Conservation (phyloP, 176 grass and related monocot genomes). For the Oryza nivara region DNA sequence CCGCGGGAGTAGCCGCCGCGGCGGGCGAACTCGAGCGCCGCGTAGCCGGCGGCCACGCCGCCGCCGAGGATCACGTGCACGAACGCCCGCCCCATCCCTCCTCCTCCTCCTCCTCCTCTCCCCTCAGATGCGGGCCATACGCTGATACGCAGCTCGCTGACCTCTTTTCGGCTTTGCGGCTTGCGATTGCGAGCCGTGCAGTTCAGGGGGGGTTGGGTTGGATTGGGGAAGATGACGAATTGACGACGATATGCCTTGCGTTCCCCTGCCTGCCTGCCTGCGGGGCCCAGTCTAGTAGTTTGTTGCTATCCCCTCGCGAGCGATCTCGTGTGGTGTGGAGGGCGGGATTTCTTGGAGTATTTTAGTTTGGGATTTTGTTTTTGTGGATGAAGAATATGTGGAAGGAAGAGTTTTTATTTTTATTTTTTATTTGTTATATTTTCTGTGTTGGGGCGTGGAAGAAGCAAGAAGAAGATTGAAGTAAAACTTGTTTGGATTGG, state of each 20-base stretch:
- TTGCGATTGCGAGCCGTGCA: constrained; percentile 19
- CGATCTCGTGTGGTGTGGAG: constrained; percentile 13
- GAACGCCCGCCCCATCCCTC: constrained; percentile 72
- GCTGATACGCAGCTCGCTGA: not conserved
- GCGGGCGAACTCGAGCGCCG: constrained; percentile 81
- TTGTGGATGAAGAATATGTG: constrained; percentile 19
- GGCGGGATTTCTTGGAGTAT: not conserved
- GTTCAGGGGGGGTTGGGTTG: too few species aligned
- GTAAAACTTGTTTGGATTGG: not conserved
- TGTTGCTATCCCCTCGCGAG: constrained; percentile 19
- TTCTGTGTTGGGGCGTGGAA: not conserved
- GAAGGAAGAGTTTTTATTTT: not conserved
- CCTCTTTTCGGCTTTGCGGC: not conserved
- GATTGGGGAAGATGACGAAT: not conserved
- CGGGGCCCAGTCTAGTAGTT: constrained; percentile 26
- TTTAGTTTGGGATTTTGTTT: not conserved
- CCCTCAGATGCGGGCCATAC: constrained; percentile 46
- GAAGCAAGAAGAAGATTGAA: not conserved
- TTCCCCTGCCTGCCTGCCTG: constrained; percentile 5
- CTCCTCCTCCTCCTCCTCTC: not conserved
- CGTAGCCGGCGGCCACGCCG: constrained; percentile 91
- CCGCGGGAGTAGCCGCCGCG: constrained; percentile 47
- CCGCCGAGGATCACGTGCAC: constrained; percentile 83
- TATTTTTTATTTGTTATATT: too few species aligned
- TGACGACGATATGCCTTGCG: constrained; percentile 15